Evolutionary conservation across 805 yeast genomes (phyloP), one percentile per base, ranked within the genome.

Genomic region (Yueomyces sp.): DNA sequence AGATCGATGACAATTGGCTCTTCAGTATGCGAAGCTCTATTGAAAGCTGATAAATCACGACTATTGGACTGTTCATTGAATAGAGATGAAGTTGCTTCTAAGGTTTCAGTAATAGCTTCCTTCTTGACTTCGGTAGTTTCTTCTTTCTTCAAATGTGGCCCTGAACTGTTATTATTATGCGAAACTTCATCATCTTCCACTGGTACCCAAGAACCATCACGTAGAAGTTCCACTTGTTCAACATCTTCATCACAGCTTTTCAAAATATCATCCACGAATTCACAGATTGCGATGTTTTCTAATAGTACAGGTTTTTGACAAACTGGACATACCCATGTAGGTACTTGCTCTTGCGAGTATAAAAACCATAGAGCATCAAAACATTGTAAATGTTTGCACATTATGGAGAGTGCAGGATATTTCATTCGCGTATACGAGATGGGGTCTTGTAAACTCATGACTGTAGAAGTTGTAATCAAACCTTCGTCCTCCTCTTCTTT

Each of bases 281-380:
- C 95, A 50, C 85, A 86, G 0, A 87, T 66, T 0, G 81, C 78
- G 43, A 92, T 57, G 47, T 79, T 80, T 12, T 72, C 71, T 12
- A 78, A 64, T 2, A 67, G 62, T 2, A 85, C 63, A 2, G 55
- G 56, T 4, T 62, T 65, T 47, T 73, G 74, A 57, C 98, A 92
- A 3, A 85, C 70, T 0, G 96, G 96, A 56, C 98, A 92, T 42
- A 65, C 65, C 96, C 96, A 90, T 0, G 84, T 75, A 0, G 95
- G 82, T 0, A 83, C 76, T 56, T 82, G 90, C 44, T 69, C 68
- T 58, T 90, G 97, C 39, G 87, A 69, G 53, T 77, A 74, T 7
- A 92, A 52, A 55, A 74, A 92, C 39, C 84, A 75, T 34, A 70
- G 59, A 0, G 85, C 88, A 62, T 92, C 98, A 59, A 88, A 85